Conservation (phyloP, 2,329 filamentous ascomycete genomes). For the Colletotrichum spaethianum region DNA sequence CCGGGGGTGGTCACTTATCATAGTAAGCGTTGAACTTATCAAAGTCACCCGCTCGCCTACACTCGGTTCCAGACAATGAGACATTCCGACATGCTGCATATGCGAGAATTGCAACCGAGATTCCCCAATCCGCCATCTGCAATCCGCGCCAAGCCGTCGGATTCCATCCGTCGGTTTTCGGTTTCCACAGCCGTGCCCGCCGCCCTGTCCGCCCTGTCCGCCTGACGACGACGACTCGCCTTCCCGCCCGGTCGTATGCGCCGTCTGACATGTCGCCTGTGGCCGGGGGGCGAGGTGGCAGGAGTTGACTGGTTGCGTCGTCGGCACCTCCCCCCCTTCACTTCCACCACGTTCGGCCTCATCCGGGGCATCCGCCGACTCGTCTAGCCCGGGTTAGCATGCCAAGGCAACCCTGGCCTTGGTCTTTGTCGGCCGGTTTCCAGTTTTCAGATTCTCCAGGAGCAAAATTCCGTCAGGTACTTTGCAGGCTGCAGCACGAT, state of each 20-base stretch:
- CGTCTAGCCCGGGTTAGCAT: conserved; percentile 17
- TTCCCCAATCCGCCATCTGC: conserved; percentile 37
- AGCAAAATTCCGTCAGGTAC: not conserved
- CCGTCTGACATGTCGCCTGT: conserved; percentile 16
- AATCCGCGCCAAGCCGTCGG: conserved; percentile 30
- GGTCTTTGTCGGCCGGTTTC: conserved; percentile 21
- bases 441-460: conserved; percentile 5
- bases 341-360: conserved; percentile 19
- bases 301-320: conserved; percentile 21
- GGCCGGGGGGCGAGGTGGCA: conserved; percentile 29
- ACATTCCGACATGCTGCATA: conserved; percentile 8
- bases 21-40: not conserved
- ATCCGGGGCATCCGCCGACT: conserved; percentile 31
- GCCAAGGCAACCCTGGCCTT: conserved; percentile 20
- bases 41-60: not conserved
- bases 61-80: not conserved
- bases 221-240: conserved; percentile 16
- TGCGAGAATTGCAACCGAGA: conserved; percentile 38
- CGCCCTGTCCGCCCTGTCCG: conserved; percentile 10
- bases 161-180: conserved; percentile 12
- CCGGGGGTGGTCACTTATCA: conserved; percentile 13
- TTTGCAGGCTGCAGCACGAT: not conserved
- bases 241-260: not conserved
- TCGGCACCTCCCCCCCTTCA: not conserved
- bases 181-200: not conserved